Evolutionary conservation across 345 rosid genomes (phyloP).

Genomic region (Citrus mangshanensis): DNA sequence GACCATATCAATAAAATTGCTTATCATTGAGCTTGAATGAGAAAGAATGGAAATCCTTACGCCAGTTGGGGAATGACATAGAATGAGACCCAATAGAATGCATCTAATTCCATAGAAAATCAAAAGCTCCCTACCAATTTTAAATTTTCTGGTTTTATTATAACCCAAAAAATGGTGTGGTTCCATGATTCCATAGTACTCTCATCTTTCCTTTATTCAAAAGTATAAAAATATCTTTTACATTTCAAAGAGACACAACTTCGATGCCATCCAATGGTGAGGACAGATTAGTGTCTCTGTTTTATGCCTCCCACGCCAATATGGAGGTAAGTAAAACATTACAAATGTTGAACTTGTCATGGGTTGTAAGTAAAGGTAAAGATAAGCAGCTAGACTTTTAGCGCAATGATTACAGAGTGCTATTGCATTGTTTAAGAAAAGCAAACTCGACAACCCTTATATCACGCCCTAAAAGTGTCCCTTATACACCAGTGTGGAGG

Average conservation of each 20-base stretch:
- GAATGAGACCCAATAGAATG: background rate
- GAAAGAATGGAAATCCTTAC: background rate
- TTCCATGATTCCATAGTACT: background rate
- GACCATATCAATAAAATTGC: background rate
- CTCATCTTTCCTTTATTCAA: no score
- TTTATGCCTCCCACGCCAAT: background rate
- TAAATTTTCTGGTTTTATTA: background rate
- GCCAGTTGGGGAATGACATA: background rate
- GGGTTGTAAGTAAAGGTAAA: no score
- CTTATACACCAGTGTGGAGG: no score
- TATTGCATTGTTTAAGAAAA: no score
- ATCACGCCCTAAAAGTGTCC: no score
- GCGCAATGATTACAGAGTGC: no score
- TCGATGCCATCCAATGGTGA: background rate
- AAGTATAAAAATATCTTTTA: background rate
- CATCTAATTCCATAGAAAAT: background rate
- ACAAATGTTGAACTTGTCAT: no score
- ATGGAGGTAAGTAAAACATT: background rate
- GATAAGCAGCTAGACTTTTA: no score
- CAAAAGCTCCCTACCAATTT: background rate
- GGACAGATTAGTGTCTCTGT: no score
- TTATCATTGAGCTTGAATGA: background rate
- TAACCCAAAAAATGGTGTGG: background rate
- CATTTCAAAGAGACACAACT: background rate
- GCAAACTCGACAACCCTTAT: no score